Base-by-base conservation (phyloP, 2,329 filamentous ascomycete species). In the Penicillium digitatum region DNA sequence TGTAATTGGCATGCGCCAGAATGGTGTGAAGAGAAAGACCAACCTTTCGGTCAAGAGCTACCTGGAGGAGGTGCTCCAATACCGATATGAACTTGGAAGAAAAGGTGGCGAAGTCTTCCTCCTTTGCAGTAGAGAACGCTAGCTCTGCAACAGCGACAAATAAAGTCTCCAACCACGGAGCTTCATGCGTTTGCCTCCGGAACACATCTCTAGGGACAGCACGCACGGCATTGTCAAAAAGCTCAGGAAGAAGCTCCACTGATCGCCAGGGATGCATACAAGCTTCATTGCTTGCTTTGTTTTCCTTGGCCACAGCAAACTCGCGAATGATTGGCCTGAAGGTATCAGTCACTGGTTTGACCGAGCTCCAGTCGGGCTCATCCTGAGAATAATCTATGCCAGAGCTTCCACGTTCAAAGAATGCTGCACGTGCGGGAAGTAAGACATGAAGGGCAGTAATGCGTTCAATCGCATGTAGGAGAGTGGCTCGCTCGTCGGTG, bases 141-240 rank as follows among this genome's bases (percentile, higher is more conserved):
- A 73, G 61, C 54, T 77, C 71, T 8, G 72, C 69, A 40, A 79
- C 66, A 29, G 69, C 68, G 24, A 74, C 70, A 52, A 81, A 80
- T n/a, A 79, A 66, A 3, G 72, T 72, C 62, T 80, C 78, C 47
- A 82, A 62, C 79, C 79, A 82, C 14, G 73, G 69, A 37, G 74
- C 74, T 63, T 82, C 79, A 24, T 73, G 66, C 8, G 72, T 72
- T 59, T 77, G 73, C 35, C 74, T 68, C 42, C 70, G 69, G 43
- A 76, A 76, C 11, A 73, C 72, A 53, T 75, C 70, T 53, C 75
- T 69, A 18, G 74, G 75, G 16, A 79, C 70, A 34, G 75, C 76
- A 34, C 76, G 72, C 24, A 76, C 73, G 3, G 78, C 76, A 54
- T 78, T 72, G 49, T 78, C 74, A 48, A 80, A 76, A 6, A 80